phyloP scores from a whole-genome alignment of 1,139 yeast species.

The Wickerhamomyces sp. region DNA sequence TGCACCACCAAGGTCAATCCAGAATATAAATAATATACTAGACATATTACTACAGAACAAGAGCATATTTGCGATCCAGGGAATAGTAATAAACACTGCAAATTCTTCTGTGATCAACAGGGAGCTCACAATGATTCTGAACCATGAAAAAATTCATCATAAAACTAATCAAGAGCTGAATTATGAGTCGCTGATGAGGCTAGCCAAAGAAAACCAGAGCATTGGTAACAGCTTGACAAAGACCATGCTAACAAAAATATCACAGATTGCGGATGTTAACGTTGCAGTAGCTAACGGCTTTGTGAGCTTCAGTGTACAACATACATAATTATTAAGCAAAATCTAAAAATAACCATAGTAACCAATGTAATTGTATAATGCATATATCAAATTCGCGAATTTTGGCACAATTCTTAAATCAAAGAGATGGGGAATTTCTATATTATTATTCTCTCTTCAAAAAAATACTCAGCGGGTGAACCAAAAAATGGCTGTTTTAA shows the following conservation, averaged over 20 bases:
- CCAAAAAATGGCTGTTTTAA: background rate
- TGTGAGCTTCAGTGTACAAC: conserved; percentile 2
- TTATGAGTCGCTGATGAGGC: conserved; percentile 2
- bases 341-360: background rate
- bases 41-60: background rate
- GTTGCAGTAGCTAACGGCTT: background rate
- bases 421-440: background rate
- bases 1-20: background rate
- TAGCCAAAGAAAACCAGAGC: conserved; percentile 2
- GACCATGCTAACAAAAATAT: conserved; percentile 1
- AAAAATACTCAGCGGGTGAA: too few species aligned
- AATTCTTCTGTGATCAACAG: background rate
- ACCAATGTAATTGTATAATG: background rate
- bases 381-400: background rate
- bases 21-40: background rate
- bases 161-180: background rate
- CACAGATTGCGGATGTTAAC: background rate
- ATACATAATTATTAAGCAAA: background rate
- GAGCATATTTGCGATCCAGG: background rate
- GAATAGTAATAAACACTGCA: background rate
- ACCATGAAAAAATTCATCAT: background rate
- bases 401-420: background rate
- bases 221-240: background rate
- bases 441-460: background rate
- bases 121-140: background rate